Percentiles rank a stretch among this genome's conserved stretches.
phyloP scores from a whole-genome alignment of 192 early-diverging fungal genomes.

The Coemansia sp. region DNA sequence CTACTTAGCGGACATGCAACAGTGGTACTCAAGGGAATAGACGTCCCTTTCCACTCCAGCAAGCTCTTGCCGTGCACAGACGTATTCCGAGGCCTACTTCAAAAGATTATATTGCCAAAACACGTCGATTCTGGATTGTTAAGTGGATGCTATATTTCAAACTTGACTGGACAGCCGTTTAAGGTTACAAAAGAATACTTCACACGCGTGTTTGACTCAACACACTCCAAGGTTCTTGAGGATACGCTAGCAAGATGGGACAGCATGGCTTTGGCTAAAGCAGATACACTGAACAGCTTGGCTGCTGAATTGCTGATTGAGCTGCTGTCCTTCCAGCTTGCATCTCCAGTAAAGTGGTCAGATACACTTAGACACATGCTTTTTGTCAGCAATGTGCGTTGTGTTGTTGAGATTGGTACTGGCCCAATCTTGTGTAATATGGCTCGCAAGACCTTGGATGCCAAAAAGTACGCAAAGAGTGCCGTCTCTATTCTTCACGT shows the following conservation, averaged over 20 bases:
- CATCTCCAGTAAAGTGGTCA: constrained; percentile 93
- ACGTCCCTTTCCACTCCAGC: constrained; percentile 89
- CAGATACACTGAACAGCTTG: constrained; percentile 69
- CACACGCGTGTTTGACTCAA: constrained; percentile 66
- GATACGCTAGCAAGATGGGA: constrained; percentile 74
- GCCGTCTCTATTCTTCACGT: constrained; percentile 12
- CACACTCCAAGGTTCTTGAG: constrained; percentile 64
- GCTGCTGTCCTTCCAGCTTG: constrained; percentile 92
- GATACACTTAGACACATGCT: constrained; percentile 88
- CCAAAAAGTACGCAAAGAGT: neutral
- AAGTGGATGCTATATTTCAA: constrained; percentile 86
- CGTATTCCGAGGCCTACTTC: constrained; percentile 78
- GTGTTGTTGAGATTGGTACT: constrained; percentile 87
- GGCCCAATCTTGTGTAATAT: constrained; percentile 84
- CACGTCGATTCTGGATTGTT: constrained; percentile 68
- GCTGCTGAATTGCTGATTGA: constrained; percentile 83
- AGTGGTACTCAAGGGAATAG: constrained; percentile 85
- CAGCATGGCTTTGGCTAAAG: constrained; percentile 25
- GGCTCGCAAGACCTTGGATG: constrained; percentile 63
- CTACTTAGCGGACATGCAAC: constrained; percentile 84
- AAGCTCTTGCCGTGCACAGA: constrained; percentile 80
- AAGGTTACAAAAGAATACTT: constrained; percentile 76
- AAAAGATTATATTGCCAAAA: constrained; percentile 69
- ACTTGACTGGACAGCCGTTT: constrained; percentile 91
- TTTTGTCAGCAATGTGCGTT: constrained; percentile 71